Evolutionary conservation across 2,329 filamentous ascomycete genomes (phyloP), one percentile per base, ranked within the genome.

Genomic region (Dothistroma septosporum): DNA sequence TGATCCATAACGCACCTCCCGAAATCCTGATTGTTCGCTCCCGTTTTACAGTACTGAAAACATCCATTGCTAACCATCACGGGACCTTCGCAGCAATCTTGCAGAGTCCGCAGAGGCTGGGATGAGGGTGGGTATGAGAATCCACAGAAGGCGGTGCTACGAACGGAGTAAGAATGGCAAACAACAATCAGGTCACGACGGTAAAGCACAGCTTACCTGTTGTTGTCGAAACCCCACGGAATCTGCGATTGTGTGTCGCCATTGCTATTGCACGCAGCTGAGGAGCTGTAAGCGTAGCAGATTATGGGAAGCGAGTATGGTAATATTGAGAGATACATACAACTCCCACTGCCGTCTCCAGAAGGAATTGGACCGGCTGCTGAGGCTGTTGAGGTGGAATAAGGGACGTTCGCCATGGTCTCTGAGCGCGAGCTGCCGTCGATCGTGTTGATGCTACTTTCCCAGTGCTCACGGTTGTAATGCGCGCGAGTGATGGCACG

Each of bases 21-120:
- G 12, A 46, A 62, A 7, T 33, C 55, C 55, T 14, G 24, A 35
- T 52, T 22, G 9, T 47, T 24, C 32, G 16, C 31, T 1, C 46
- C 24, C 31, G 57, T 59, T 22, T 33, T 28, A 37, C 60, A 62
- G 32, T 53, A 62, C 53, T 59, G 60, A 53, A 62, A 62, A 33
- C 60, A 62, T 28, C 60, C 56, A 19, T 55, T 22, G 21, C 48
- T 56, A 7, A 62, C 57, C 53, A 62, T 48, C 8, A 62, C 53
- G 10, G 60, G 60, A 21, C 60, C 56, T 5, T 33, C 37, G 24
- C 60, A 62, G 32, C 60, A 62, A 8, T 28, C 19, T 16, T 24
- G 12, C 44, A 62, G 32, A 53, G 41, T 33, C 8, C 16, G 32
- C 19, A 55, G 32, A 4, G 60, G 60, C 11, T 56, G 16, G 16